phyloP scores from a whole-genome alignment of 352 stramenopile genomes.

The Phytophthora macrochlamydospora region DNA sequence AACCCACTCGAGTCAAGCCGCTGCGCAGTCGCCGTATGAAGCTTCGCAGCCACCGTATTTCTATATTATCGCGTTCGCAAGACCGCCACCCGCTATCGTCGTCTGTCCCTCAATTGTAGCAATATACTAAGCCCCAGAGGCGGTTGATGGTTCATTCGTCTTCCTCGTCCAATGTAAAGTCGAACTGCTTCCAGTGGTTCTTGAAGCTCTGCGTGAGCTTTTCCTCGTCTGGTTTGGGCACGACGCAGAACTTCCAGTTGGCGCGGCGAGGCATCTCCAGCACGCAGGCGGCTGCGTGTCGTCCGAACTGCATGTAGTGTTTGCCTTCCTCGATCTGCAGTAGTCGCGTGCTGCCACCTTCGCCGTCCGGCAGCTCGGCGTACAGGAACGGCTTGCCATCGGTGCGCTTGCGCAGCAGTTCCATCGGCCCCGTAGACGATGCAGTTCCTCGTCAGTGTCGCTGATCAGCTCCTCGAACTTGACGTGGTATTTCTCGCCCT shows the following conservation, averaged over 20 bases:
- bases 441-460: constrained; percentile 8
- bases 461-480: constrained; percentile 55
- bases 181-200: constrained; percentile 63
- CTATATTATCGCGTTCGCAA: constrained; percentile 30
- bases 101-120: constrained; percentile 17
- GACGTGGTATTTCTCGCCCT: constrained; percentile 80
- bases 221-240: constrained; percentile 74
- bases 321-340: constrained; percentile 75
- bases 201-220: constrained; percentile 73
- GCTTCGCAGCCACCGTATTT: constrained; percentile 10
- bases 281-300: constrained; percentile 62
- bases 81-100: constrained; percentile 19
- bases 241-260: constrained; percentile 87
- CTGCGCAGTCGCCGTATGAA: too few species aligned
- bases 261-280: constrained; percentile 66
- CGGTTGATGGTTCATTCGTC: constrained; percentile 20
- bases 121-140: constrained; percentile 23
- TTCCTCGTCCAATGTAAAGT: constrained; percentile 66
- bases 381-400: constrained; percentile 69
- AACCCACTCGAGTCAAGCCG: too few species aligned
- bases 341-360: constrained; percentile 44
- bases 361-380: constrained; percentile 56
- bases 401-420: constrained; percentile 45
- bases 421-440: constrained; percentile 23
- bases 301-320: constrained; percentile 87